Evolutionary conservation across 2,329 filamentous ascomycete species (phyloP).

Genomic region (Neobulgaria alba): DNA sequence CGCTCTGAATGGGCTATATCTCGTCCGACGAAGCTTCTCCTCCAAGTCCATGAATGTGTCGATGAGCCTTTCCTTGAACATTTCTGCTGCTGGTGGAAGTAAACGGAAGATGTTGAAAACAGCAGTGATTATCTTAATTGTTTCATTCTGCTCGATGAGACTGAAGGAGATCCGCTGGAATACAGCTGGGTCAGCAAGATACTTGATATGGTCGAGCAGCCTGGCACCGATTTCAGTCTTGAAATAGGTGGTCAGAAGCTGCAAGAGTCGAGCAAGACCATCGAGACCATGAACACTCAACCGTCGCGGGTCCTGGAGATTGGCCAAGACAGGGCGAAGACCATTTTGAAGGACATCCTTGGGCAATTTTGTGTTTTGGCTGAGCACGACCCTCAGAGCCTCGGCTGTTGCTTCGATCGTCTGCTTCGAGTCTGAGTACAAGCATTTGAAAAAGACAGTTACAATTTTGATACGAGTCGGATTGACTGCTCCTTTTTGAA

Average conservation of each 20-base stretch:
- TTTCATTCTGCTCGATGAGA: conserved; percentile 82
- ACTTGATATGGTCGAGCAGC: conserved; percentile 87
- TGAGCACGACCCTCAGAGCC: conserved; percentile 78
- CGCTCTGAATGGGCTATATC: conserved; percentile 82
- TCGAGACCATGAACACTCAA: conserved; percentile 84
- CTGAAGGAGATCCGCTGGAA: conserved; percentile 91
- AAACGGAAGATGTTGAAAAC: conserved; percentile 97
- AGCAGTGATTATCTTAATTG: conserved; percentile 90
- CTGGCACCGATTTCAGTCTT: conserved; percentile 95
- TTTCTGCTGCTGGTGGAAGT: conserved; percentile 80
- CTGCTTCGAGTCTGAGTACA: conserved; percentile 86
- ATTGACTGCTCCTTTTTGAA: conserved; percentile 66
- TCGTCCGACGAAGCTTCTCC: conserved; percentile 72
- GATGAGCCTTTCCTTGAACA: conserved; percentile 84
- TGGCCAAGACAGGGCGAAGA: conserved; percentile 89
- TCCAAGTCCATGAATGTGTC: conserved; percentile 88
- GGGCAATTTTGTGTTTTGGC: conserved; percentile 81
- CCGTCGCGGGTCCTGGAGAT: conserved; percentile 86
- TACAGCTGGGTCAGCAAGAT: conserved; percentile 70
- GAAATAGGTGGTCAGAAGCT: conserved; percentile 94
- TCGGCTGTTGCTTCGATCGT: conserved; percentile 92
- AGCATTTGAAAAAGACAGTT: conserved; percentile 92
- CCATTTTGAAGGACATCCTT: conserved; percentile 94
- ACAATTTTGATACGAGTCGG: conserved; percentile 66
- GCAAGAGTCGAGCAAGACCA: conserved; percentile 80